Base-by-base conservation (phyloP, 371 early-diverging fungal species). In the Apophysomyces trapeziformis region DNA sequence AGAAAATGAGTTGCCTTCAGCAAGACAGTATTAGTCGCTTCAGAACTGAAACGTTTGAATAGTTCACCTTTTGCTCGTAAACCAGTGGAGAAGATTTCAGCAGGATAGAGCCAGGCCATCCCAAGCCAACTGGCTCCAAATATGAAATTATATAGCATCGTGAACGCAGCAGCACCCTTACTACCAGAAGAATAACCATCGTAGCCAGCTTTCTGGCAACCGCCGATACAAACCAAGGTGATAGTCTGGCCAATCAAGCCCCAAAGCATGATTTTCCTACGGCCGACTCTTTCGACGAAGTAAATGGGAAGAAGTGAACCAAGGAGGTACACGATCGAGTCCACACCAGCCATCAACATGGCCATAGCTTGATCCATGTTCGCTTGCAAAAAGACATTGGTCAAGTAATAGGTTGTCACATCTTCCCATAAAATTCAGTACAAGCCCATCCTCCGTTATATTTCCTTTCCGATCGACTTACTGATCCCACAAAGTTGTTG, bases 91-190 rank as follows among this genome's bases (percentile, higher is more conserved):
- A 76, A 86, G 73, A 87, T 85, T 68, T 89, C 89, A 41, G 87
- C 77, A 69, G 86, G 87, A 69, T 86, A 85, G n/a, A 75, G 63
- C 72, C 76, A 75, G 35, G 76, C 68, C 38, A 75, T 68, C 63
- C 87, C 86, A 4, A 86, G 78, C 85, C 85, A 87, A 41, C 85
- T 77, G 61, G 81, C 71, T 58, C 84, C 79, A 66, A 86, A 87
- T 44, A 64, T 46, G 64, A 87, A 67, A 60, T 79, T 75, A 39
- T 72, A 75, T 13, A 75, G 60, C 71, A 75, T 75, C 8, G 66
- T 66, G 45, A 71, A 71, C 13, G 68, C 72, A n/a, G 72, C 66
- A 7, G 66, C 69, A 36, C 63, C 72, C 18, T 39, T 66, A n/a
- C 58, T 54, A 8, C 61, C 68, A 16, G 39, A 62, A n/a, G 68